Percentiles rank a stretch among this genome's conserved stretches.
These are phyloP conservation scores for Eucalyptus shirleyi DNA, from an alignment of 345 rosid genomes.

Conservation along the genomic window DNA sequence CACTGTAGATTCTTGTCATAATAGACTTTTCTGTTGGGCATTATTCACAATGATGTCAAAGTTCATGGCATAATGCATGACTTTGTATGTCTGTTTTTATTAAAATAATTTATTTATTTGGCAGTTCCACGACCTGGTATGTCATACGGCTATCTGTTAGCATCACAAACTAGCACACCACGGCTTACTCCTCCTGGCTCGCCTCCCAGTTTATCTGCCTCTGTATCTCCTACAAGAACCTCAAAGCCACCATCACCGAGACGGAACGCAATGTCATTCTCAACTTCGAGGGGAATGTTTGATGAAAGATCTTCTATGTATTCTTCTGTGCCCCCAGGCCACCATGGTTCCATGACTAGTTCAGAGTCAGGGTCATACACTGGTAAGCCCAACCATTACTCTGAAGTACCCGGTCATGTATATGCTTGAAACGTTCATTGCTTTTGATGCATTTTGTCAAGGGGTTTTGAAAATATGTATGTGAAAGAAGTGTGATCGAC, in stretches of 20 bases:
- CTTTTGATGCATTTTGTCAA: not conserved
- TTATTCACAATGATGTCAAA: not conserved
- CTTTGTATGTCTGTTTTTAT: not conserved
- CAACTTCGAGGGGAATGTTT: constrained; percentile 62
- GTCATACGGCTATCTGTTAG: constrained; percentile 22
- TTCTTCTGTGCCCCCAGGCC: constrained; percentile 22
- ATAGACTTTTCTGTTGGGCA: not conserved
- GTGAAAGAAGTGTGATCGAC: not conserved
- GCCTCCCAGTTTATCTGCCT: constrained; percentile 75
- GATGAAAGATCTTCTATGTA: constrained; percentile 56
- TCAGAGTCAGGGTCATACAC: constrained; percentile 48
- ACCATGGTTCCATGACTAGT: constrained; percentile 25
- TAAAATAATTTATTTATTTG: not conserved
- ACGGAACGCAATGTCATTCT: constrained; percentile 66
- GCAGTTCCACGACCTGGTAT: constrained; percentile 35
- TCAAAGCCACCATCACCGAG: constrained; percentile 75
- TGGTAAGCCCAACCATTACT: constrained; percentile 25
- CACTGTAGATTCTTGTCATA: not conserved
- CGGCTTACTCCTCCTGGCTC: constrained; percentile 76
- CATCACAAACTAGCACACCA: constrained; percentile 67
- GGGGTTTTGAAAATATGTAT: not conserved
- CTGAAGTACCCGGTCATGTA: not conserved
- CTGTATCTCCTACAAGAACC: constrained; percentile 62
- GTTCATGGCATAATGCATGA: not conserved
- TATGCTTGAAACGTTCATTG: not conserved